Base-by-base conservation (phyloP, 2,329 filamentous ascomycete species). In the Fusarium sulawesiense region DNA sequence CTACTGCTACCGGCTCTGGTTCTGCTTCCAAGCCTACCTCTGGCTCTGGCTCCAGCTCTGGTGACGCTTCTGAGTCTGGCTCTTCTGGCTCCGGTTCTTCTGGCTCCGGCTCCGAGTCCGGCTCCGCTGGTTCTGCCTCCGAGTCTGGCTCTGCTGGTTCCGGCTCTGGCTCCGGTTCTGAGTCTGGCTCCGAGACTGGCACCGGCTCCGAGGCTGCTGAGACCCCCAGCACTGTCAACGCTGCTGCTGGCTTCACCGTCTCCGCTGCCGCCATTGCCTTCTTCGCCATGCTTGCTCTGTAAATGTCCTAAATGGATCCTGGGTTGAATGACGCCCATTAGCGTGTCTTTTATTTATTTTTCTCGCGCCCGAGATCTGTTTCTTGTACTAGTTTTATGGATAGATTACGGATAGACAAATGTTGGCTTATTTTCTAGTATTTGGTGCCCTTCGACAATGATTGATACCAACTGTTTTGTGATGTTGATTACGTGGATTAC, bases 1-100 rank as follows among this genome's bases (percentile, higher is more conserved):
- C 80, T 62, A 86, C 83, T 42, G 58, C 51, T 10, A 68, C 63
- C 11, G 70, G 49, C 21, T 63, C 74, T 32, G 60, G 57, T 18
- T 65, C 65, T 56, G 60, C 51, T 12, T 56, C 68, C 29, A 55
- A 61, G 34, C 49, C 67, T 10, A 63, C 58, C 51, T 53, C 66
- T 53, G 53, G 48, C 25, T 66, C 63, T 23, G 54, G 47, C 27
- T 64, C 62, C n/a, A 44, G 44, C 7, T 42, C 60, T 40, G 59
- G 55, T 32, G 59, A 68, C n/a, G 56, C 46, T 5, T 59, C 62
- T 30, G 45, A 32, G 16, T 54, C 68, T 41, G 55, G 47, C 42
- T n/a, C n/a, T n/a, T n/a, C n/a, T n/a, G n/a, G n/a, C n/a, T n/a
- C n/a, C n/a, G n/a, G n/a, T n/a, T 63, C 61, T 16, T 29, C 29